A percentile compares a stretch with the other conserved stretches of the same genome.
These are phyloP conservation scores for Emericellopsis terricola DNA, from an alignment of 495 filamentous ascomycete species.

Conservation along the genomic window DNA sequence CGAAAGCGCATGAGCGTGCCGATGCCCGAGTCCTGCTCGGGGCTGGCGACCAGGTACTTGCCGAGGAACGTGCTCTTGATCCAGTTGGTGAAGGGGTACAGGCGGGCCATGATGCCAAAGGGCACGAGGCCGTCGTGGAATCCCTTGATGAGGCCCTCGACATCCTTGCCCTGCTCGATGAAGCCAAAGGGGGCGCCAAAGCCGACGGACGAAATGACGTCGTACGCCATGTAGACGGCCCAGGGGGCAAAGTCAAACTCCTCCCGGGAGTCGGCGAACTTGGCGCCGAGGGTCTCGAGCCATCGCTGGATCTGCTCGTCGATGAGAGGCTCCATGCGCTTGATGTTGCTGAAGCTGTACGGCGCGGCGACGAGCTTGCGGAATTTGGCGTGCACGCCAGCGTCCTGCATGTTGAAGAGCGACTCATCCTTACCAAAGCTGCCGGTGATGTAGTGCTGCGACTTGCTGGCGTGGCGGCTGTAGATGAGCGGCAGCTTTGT, in stretches of 20 bases:
- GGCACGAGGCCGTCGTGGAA: neutral
- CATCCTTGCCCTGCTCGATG: neutral
- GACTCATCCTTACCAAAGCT: neutral
- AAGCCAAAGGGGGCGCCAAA: conserved; percentile 1
- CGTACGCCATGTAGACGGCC: neutral
- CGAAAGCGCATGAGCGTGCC: conserved; percentile 6
- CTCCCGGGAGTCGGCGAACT: neutral
- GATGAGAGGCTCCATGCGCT: neutral
- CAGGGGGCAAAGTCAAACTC: neutral
- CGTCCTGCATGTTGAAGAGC: neutral
- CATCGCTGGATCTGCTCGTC: neutral
- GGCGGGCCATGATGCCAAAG: neutral
- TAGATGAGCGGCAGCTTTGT: neutral
- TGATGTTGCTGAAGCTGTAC: neutral
- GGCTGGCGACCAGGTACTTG: conserved; percentile 5
- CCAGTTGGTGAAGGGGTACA: conserved; percentile 13
- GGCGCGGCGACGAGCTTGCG: neutral
- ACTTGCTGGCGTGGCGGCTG: neutral
- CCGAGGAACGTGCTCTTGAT: conserved; percentile 9
- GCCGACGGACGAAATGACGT: neutral
- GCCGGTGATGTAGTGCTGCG: neutral
- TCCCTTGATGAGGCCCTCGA: neutral
- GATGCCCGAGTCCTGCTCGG: conserved; percentile 7
- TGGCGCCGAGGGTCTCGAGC: neutral
- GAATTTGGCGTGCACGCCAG: neutral